Conservation (phyloP, 2,329 filamentous ascomycete species). For the Aureobasidium sp. region DNA sequence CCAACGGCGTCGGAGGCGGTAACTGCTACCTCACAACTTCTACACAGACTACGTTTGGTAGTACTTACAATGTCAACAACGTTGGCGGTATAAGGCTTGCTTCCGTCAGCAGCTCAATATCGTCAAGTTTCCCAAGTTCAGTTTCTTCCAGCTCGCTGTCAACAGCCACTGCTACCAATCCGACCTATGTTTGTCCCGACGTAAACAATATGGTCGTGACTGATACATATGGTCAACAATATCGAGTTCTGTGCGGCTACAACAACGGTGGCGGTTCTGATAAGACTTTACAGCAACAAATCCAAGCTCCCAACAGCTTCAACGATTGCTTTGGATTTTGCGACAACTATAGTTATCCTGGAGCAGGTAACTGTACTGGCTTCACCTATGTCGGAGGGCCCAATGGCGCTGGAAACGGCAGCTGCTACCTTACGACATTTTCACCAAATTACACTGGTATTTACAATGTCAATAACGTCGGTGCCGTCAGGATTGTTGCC, state of each 20-base stretch:
- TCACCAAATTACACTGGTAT: no score
- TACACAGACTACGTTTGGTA: no score
- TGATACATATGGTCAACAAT: constrained; percentile 9
- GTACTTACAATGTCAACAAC: neutral
- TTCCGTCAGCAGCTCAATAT: neutral
- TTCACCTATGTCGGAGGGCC: no score
- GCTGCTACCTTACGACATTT: no score
- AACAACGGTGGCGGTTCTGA: neutral
- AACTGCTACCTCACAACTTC: constrained; percentile 16
- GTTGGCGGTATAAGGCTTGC: neutral
- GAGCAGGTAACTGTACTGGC: no score
- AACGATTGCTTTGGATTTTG: constrained; percentile 18
- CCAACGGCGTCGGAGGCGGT: constrained; percentile 16
- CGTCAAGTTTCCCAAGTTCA: neutral
- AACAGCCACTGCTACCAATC: neutral
- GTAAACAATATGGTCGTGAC: constrained; percentile 14
- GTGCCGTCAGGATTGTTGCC: no score
- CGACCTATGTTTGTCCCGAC: no score
- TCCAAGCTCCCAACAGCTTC: neutral
- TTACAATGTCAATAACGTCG: no score
- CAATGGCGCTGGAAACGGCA: no score
- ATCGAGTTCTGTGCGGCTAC: constrained; percentile 14
- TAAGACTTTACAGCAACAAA: neutral
- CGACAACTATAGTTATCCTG: neutral
- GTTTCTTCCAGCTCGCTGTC: neutral